Base-by-base conservation (phyloP, 192 early-diverging fungal genomes). In the Podila epigama region DNA sequence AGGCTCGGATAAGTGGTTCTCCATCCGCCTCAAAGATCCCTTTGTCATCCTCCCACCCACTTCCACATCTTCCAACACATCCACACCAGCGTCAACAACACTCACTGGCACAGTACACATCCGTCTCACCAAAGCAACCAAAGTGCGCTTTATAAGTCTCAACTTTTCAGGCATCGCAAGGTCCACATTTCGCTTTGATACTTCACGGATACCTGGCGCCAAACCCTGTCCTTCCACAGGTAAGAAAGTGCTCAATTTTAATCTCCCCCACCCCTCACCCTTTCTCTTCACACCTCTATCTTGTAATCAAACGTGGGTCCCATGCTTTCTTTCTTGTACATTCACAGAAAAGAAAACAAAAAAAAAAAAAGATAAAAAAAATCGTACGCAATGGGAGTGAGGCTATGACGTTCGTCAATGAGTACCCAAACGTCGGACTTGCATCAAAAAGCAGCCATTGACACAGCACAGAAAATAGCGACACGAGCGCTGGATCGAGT, bases 101-200 rank as follows among this genome's bases (percentile, higher is more conserved):
- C 51, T 75, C 34, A 59, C 36, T n/a, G 71, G 71, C 53, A 41
- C 64, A 5, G 51, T 75, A 7, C 31, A 61, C 33, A 27, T 75
- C 28, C 58, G 58, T 35, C 65, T 75, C n/a, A 32, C 71, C 8
- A 75, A 75, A 32, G 64, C 57, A 27, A 67, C 71, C 4, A 75
- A 75, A 62, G 58, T 68, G 18, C 60, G 61, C n/a, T 75, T 65
- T 22, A 41, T 75, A 11, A 57, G 64, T 9, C 11, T 75, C 10
- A 56, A 36, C 4, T 67, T 75, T 28, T 29, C 65, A 20, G 71
- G 71, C 5, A 25, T 52, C 18, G 71, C 65, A 48, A 60, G 59
- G 58, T 63, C 71, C 7, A 25, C 42, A 4, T 67, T 67, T n/a
- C 50, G 27, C 44, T 63, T 75, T 51, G 71, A 75, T 20, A 28